phyloP scores from a whole-genome alignment of 176 grass and related monocot genomes.

The Juncus effusus region DNA sequence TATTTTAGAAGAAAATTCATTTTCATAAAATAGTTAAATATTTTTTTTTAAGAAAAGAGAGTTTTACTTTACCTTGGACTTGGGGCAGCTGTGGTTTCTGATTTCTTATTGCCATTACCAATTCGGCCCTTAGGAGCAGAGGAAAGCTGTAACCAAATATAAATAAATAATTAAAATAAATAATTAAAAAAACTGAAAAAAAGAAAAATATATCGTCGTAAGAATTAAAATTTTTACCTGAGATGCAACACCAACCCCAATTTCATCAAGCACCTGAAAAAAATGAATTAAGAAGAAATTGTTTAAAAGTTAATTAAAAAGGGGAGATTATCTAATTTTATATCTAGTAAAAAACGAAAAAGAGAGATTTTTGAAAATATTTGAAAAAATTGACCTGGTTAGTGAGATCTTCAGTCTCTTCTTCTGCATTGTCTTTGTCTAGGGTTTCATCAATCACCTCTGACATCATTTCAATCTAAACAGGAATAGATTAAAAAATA shows the following conservation, averaged over 20 bases:
- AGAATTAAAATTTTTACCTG: conserved; percentile 44
- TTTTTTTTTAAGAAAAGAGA: neutral
- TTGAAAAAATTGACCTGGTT: conserved; percentile 65
- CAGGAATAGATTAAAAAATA: neutral
- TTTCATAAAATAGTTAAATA: neutral
- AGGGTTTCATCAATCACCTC: conserved; percentile 91
- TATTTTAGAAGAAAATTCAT: neutral
- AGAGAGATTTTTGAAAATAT: neutral
- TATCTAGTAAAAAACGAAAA: neutral
- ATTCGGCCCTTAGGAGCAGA: conserved; percentile 90
- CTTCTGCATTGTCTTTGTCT: conserved; percentile 96
- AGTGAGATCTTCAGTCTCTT: conserved; percentile 98
- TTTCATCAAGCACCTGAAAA: conserved; percentile 87
- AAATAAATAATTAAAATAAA: neutral
- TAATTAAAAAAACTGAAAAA: conserved; percentile 6
- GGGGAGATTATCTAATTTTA: neutral
- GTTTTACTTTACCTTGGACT: conserved; percentile 51
- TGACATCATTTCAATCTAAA: conserved; percentile 96
- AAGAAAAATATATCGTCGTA: neutral
- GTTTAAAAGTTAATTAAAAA: neutral
- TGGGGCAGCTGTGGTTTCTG: conserved; percentile 39
- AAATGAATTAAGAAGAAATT: conserved; percentile 2
- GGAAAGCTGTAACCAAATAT: conserved; percentile 57
- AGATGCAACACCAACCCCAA: conserved; percentile 93
- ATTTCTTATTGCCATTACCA: conserved; percentile 53